A percentile compares a stretch with the other conserved stretches of the same genome.
These are phyloP conservation scores for Fusarium nematophilum DNA, from an alignment of 2,329 filamentous ascomycete species.

Conservation along the genomic window DNA sequence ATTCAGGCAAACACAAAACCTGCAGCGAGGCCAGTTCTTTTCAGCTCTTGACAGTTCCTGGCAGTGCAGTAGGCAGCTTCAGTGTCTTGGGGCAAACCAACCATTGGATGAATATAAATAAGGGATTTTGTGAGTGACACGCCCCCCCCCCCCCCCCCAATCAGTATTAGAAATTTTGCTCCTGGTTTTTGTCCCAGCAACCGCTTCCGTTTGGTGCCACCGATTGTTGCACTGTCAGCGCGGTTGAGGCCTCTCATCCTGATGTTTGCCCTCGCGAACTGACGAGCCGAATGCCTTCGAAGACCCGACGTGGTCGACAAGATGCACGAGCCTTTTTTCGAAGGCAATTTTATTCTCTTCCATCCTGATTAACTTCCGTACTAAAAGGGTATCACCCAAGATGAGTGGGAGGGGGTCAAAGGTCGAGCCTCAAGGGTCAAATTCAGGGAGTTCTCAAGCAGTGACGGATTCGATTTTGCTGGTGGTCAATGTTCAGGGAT, in stretches of 20 bases:
- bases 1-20: not conserved
- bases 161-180: too few relatives aligned
- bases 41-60: slow-evolving; percentile 15
- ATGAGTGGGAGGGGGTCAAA: too few relatives aligned
- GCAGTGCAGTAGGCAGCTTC: slow-evolving; percentile 4
- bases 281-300: slow-evolving; percentile 2
- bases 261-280: slow-evolving; percentile 28
- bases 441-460: too few relatives aligned
- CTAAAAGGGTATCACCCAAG: too few relatives aligned
- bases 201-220: slow-evolving; percentile 31
- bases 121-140: not conserved
- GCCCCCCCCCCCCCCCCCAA: too few relatives aligned
- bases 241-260: slow-evolving; percentile 20
- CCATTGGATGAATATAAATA: slow-evolving; percentile 9
- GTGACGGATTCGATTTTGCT: too few relatives aligned
- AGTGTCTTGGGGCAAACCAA: slow-evolving; percentile 36
- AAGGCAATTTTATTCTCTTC: too few relatives aligned
- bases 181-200: slow-evolving; percentile 9
- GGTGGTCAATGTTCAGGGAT: too few relatives aligned
- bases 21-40: slow-evolving; percentile 15
- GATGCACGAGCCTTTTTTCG: too few relatives aligned
- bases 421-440: too few relatives aligned
- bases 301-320: too few relatives aligned
- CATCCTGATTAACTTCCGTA: too few relatives aligned
- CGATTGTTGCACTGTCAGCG: slow-evolving; percentile 23